These are phyloP conservation scores for Exophiala aquamarina DNA, from an alignment of 2,329 filamentous ascomycete species.

Conservation along the genomic window DNA sequence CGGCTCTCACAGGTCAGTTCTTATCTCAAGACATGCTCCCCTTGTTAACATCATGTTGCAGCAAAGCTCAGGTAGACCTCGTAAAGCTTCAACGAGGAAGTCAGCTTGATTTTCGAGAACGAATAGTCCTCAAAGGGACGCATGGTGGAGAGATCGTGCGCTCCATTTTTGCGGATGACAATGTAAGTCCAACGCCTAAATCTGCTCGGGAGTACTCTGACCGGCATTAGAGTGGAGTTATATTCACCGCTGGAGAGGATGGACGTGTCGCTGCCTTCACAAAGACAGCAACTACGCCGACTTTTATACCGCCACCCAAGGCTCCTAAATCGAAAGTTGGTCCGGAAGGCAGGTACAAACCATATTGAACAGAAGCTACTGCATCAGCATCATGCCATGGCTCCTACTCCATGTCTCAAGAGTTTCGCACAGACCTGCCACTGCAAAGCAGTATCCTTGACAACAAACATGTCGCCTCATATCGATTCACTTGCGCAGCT, in stretches of 20 bases:
- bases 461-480: too few relatives aligned
- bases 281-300: conserved; percentile 2
- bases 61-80: conserved; percentile 37
- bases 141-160: conserved; percentile 51
- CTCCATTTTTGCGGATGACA: conserved; percentile 44
- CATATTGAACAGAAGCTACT: conserved; percentile 16
- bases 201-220: conserved; percentile 9
- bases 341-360: conserved; percentile 23
- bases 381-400: too few relatives aligned
- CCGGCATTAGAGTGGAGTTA: conserved; percentile 34
- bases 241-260: conserved; percentile 48
- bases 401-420: too few relatives aligned
- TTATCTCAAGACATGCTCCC: neutral
- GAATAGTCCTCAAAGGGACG: conserved; percentile 44
- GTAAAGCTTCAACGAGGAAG: conserved; percentile 31
- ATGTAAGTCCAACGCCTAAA: conserved; percentile 35
- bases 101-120: conserved; percentile 41
- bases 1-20: conserved; percentile 26
- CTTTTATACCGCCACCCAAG: conserved; percentile 8
- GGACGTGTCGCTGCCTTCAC: conserved; percentile 30
- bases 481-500: too few relatives aligned
- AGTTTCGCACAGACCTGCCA: too few relatives aligned
- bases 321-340: conserved; percentile 20
- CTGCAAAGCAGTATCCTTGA: too few relatives aligned
- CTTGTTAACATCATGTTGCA: conserved; percentile 4